Percentiles rank a stretch among this genome's conserved stretches.
Evolutionary conservation across 768 basidiomycete species (phyloP).

Genomic region (Obba rivulosa): DNA sequence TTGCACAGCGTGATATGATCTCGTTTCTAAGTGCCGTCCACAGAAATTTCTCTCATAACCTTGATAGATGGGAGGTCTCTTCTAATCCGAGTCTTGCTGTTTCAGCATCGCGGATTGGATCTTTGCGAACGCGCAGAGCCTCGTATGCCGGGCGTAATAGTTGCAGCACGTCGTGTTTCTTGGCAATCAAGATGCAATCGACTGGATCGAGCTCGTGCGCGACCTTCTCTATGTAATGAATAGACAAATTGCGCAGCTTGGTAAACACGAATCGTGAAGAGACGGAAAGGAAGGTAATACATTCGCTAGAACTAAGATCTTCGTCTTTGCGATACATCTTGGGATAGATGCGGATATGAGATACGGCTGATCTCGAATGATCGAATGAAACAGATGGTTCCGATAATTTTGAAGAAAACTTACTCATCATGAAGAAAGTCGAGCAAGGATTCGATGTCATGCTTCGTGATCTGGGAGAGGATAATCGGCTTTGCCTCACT

Average conservation of each 20-base stretch:
- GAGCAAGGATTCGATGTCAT: background rate
- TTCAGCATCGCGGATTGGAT: constrained; percentile 30
- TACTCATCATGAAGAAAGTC: background rate
- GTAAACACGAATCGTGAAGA: background rate
- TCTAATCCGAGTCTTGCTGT: constrained; percentile 31
- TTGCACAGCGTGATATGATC: too few species aligned
- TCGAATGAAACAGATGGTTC: background rate
- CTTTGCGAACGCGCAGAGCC: constrained; percentile 28
- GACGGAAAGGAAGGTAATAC: background rate
- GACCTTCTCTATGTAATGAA: too few species aligned
- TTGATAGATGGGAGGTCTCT: too few species aligned
- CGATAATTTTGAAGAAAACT: too few species aligned
- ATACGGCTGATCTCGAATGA: background rate
- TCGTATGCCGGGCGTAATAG: constrained; percentile 37
- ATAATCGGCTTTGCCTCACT: too few species aligned
- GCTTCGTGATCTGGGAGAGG: background rate
- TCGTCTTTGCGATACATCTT: background rate
- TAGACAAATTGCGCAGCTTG: background rate
- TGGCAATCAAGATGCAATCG: constrained; percentile 32
- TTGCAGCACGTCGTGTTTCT: constrained; percentile 30
- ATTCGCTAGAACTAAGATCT: background rate
- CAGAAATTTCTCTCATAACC: too few species aligned
- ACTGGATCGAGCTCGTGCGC: constrained; percentile 24
- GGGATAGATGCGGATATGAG: background rate
- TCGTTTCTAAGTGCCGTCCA: too few species aligned